These are phyloP conservation scores for Leishmania tropica DNA, from an alignment of 208 protist species.

Conservation along the genomic window DNA sequence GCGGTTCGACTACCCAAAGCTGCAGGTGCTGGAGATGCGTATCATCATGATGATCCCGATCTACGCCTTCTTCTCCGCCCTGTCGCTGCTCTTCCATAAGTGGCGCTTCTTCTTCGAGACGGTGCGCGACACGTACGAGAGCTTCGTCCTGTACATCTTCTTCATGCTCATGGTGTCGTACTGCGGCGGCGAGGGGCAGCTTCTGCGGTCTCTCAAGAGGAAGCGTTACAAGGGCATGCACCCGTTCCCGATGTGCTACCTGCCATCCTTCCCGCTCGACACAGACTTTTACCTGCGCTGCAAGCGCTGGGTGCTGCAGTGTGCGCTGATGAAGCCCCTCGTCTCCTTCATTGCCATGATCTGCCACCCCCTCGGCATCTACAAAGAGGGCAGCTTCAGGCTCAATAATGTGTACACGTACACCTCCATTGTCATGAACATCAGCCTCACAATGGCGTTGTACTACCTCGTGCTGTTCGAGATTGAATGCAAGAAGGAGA, in stretches of 20 bases:
- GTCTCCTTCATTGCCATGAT: conserved; percentile 76
- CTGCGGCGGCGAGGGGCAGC: conserved; percentile 82
- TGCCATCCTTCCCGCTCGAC: conserved; percentile 67
- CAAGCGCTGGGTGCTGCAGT: conserved; percentile 92
- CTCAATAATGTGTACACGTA: conserved; percentile 83
- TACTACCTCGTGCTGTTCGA: conserved; percentile 92
- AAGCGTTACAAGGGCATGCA: conserved; percentile 81
- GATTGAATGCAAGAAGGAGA: conserved; percentile 74
- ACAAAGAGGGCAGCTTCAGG: conserved; percentile 66
- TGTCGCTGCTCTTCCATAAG: conserved; percentile 53
- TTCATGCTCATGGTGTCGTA: conserved; percentile 91
- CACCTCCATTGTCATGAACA: conserved; percentile 82
- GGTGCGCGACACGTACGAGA: conserved; percentile 88
- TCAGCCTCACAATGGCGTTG: conserved; percentile 76
- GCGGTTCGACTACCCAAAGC: conserved; percentile 73
- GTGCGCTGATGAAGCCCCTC: conserved; percentile 84
- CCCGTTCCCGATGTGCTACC: conserved; percentile 71
- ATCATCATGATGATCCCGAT: conserved; percentile 91
- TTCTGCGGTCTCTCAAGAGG: conserved; percentile 76
- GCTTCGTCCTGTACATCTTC: conserved; percentile 93
- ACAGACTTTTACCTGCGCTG: conserved; percentile 81
- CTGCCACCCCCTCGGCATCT: conserved; percentile 59
- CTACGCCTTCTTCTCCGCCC: conserved; percentile 75
- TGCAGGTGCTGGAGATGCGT: conserved; percentile 85
- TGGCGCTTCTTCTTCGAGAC: conserved; percentile 84